phyloP scores from a whole-genome alignment of 768 basidiomycete species.

The Leccinum longicurvipes region DNA sequence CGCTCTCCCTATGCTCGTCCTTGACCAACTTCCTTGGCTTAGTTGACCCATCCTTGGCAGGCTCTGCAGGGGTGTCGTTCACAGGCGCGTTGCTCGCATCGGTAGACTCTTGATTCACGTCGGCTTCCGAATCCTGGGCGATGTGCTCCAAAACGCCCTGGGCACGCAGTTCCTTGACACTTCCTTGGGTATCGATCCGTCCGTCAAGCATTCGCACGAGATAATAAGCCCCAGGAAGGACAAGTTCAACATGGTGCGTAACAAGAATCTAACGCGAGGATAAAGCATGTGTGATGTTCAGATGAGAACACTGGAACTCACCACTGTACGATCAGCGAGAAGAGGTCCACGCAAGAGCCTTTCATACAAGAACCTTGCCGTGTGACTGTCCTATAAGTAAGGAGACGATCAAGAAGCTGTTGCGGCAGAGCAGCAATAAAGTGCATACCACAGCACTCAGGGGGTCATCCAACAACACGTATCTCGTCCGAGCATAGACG shows the following conservation, averaged over 20 bases:
- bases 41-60: slow-evolving; percentile 33
- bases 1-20: slow-evolving; percentile 78
- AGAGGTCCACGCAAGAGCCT: slow-evolving; percentile 65
- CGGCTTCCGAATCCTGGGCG: slow-evolving; percentile 48
- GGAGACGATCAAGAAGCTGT: neutral
- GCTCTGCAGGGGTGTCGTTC: slow-evolving; percentile 1
- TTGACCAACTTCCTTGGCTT: slow-evolving; percentile 73
- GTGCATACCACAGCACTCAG: slow-evolving; percentile 72
- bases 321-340: slow-evolving; percentile 63
- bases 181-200: slow-evolving; percentile 73
- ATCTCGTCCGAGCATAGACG: slow-evolving; percentile 68
- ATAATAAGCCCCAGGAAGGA: slow-evolving; percentile 70
- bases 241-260: slow-evolving; percentile 82
- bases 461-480: slow-evolving; percentile 77
- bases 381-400: slow-evolving; percentile 58
- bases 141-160: slow-evolving; percentile 63
- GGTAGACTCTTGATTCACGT: slow-evolving; percentile 39
- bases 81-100: slow-evolving; percentile 9
- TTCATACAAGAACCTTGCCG: slow-evolving; percentile 60
- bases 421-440: neutral
- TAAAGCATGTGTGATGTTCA: neutral
- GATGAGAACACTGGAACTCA: slow-evolving; percentile 26
- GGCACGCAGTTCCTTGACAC: slow-evolving; percentile 57
- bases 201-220: slow-evolving; percentile 80
- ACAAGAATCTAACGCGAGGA: slow-evolving; percentile 51